Base-by-base conservation (phyloP, 352 stramenopile species). In the Globisporangium nagaii region DNA sequence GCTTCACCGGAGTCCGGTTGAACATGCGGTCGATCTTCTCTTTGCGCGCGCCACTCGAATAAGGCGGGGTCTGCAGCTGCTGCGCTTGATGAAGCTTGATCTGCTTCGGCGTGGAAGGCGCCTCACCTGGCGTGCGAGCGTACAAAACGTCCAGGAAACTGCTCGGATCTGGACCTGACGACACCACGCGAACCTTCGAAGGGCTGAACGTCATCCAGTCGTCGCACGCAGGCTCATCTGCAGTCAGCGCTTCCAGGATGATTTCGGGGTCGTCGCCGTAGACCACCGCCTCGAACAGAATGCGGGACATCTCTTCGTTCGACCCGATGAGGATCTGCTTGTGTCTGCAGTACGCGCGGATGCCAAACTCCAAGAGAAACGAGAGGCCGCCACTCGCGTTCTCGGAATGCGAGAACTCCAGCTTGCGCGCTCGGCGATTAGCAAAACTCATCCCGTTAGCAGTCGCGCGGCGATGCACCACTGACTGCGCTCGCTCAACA, bases 171-270 rank as follows among this genome's bases (percentile, higher is more conserved):
- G 45, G 24, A 8, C 46, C 24, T 27, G 43, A 41, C 8, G 36
- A 39, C 37, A 15, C 15, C 30, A 47, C 24, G 8, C 41, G 55
- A 2, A 50, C 30, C 32, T 56, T 55, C 1, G 50, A 46, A 10
- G 64, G 50, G 19, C 70, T 61, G 27, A 65, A 64, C 24, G 65
- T 53, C 52, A 84, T 64, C 73, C 73, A 84, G 9, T 80, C 70
- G 31, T 80, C 70, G 25, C 53, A 58, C 15, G 68, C 56, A 19
- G 61, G 58, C 10, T 78, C 65, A 20, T 73, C 60, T 20, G 63
- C 65, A 15, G 71, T 66, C 19, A 84, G 54, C 30, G 62, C 58
- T 52, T 80, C 56, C 37, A 84, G 64, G n/a, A 80, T 46, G 2
- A 73, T 39, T 19, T 84, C 73, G 2, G 69, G 58, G n/a, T 63